phyloP scores from a whole-genome alignment of 352 stramenopile genomes.

The Pythium graminicola region DNA sequence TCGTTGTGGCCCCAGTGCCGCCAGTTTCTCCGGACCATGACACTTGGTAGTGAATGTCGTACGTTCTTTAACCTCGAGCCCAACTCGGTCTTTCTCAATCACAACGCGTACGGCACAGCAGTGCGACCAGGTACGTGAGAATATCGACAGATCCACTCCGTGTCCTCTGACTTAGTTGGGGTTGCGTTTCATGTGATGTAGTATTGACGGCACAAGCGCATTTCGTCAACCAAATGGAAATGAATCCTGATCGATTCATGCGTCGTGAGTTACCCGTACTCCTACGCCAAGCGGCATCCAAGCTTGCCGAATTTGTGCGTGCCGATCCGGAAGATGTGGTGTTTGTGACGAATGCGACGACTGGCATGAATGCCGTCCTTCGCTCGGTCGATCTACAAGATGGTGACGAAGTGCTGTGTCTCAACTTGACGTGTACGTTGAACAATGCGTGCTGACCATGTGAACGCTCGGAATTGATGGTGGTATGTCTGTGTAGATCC shows the following conservation, averaged over 20 bases:
- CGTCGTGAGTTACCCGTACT: slow-evolving; percentile 52
- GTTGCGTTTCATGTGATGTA: no score
- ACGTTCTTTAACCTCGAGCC: slow-evolving; percentile 77
- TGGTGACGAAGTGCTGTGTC: slow-evolving; percentile 81
- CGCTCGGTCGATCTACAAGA: slow-evolving; percentile 82
- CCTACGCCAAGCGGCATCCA: slow-evolving; percentile 53
- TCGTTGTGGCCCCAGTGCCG: slow-evolving; percentile 61
- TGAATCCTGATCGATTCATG: slow-evolving; percentile 81
- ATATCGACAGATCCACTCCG: no score
- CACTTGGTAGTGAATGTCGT: slow-evolving; percentile 61
- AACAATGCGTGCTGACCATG: background rate
- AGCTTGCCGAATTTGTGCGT: slow-evolving; percentile 62
- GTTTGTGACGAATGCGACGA: slow-evolving; percentile 83
- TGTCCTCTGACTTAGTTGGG: no score
- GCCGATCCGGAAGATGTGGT: slow-evolving; percentile 74
- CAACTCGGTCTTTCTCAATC: slow-evolving; percentile 74
- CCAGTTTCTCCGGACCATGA: slow-evolving; percentile 46
- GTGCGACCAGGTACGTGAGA: slow-evolving; percentile 39
- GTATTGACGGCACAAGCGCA: slow-evolving; percentile 79
- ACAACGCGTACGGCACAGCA: slow-evolving; percentile 73
- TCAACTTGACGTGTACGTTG: slow-evolving; percentile 78
- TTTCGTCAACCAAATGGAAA: slow-evolving; percentile 86
- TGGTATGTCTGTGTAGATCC: slow-evolving; percentile 37
- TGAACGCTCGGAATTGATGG: background rate
- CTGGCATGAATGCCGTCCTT: slow-evolving; percentile 78